A percentile compares a stretch with the other conserved stretches of the same genome.
Evolutionary conservation across 495 filamentous ascomycete genomes (phyloP).

Genomic region (Pseudomonodictys pantanalensis): DNA sequence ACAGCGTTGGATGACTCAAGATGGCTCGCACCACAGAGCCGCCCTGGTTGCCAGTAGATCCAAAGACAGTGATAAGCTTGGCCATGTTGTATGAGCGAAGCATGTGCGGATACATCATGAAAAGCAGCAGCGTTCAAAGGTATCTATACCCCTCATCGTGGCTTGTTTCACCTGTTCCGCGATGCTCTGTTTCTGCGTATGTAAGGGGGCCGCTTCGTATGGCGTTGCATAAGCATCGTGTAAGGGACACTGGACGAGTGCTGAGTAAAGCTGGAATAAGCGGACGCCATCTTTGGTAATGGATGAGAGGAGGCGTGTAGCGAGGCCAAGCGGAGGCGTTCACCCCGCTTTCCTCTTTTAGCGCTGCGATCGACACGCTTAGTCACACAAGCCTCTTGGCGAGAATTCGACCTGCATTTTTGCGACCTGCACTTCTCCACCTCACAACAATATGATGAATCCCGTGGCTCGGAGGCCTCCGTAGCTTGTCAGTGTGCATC

Average conservation of each 20-base stretch:
- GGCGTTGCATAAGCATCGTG: background rate
- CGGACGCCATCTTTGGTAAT: background rate
- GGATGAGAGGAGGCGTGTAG: background rate
- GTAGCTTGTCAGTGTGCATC: too few species aligned
- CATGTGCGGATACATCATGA: background rate
- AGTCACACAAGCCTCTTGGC: background rate
- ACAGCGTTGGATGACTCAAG: slow-evolving; percentile 49
- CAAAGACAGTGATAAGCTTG: slow-evolving; percentile 55
- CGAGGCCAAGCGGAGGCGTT: background rate
- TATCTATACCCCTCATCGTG: background rate
- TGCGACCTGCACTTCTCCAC: too few species aligned
- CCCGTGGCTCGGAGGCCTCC: too few species aligned
- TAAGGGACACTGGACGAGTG: background rate
- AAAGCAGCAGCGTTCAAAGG: background rate
- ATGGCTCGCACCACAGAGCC: slow-evolving; percentile 55
- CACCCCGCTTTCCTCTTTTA: background rate
- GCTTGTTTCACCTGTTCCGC: background rate
- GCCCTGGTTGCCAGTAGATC: slow-evolving; percentile 63
- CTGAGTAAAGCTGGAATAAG: background rate
- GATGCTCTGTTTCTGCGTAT: background rate
- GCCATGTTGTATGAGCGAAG: background rate
- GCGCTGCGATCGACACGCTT: background rate
- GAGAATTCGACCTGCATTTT: too few species aligned
- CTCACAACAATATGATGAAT: too few species aligned
- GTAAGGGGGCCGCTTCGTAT: background rate